Conservation (phyloP, 1,139 yeast genomes). For the Ogataea hybrid region DNA sequence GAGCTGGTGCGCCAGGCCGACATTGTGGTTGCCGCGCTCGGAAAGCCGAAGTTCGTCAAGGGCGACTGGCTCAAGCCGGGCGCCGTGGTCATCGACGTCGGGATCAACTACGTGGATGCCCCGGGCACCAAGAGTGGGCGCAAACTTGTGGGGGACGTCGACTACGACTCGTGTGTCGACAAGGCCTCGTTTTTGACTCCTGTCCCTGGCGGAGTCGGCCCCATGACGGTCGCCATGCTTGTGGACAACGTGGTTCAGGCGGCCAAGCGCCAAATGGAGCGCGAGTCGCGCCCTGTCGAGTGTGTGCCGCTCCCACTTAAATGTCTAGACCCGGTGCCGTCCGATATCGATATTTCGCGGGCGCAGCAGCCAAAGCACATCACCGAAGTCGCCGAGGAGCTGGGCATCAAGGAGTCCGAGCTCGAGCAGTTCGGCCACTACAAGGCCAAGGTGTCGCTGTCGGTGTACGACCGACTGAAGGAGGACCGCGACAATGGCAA, state of each 20-base stretch:
- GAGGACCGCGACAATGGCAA: conserved; percentile 61
- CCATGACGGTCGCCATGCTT: conserved; percentile 98
- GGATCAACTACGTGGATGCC: conserved; percentile 87
- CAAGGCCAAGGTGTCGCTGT: conserved; percentile 71
- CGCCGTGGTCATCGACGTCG: conserved; percentile 91
- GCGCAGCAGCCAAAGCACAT: conserved; percentile 70
- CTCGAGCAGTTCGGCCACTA: conserved; percentile 71
- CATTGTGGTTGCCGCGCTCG: conserved; percentile 89
- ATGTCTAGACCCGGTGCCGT: conserved; percentile 56
- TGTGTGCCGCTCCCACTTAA: conserved; percentile 29
- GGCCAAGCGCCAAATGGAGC: conserved; percentile 56
- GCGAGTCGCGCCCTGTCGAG: conserved; percentile 40
- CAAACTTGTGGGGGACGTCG: conserved; percentile 93
- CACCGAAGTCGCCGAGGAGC: conserved; percentile 58
- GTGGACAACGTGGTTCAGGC: conserved; percentile 83
- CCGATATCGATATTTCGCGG: conserved; percentile 74
- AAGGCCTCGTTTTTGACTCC: conserved; percentile 84
- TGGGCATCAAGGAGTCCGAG: conserved; percentile 61
- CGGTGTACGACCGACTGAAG: conserved; percentile 56
- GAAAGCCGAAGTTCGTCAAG: conserved; percentile 76
- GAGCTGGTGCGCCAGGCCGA: conserved; percentile 71
- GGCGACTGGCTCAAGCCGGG: conserved; percentile 89
- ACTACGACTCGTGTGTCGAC: conserved; percentile 62
- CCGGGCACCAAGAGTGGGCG: conserved; percentile 75
- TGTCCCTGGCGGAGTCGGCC: conserved; percentile 99